Evolutionary conservation across 2,329 filamentous ascomycete genomes (phyloP).

Genomic region (Colletotrichum sp.): DNA sequence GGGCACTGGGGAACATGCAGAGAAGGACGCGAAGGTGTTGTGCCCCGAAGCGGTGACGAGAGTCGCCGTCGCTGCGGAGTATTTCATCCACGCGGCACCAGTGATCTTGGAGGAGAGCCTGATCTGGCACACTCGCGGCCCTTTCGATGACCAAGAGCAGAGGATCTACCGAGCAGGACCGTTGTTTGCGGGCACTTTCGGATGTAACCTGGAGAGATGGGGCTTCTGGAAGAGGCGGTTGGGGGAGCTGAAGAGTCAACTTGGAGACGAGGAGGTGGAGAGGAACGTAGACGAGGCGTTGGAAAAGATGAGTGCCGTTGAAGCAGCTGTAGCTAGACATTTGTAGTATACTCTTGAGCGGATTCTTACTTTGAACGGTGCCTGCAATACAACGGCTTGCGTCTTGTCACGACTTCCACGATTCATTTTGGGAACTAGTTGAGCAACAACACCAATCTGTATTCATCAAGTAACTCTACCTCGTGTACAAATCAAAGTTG

Average conservation of each 20-base stretch:
- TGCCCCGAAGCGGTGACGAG: background rate
- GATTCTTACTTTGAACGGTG: no score
- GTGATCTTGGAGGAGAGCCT: background rate
- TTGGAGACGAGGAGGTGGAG: background rate
- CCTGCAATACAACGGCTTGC: no score
- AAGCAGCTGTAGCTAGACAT: background rate
- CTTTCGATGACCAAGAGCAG: background rate
- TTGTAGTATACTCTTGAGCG: background rate
- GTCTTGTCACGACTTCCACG: no score
- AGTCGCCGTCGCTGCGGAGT: background rate
- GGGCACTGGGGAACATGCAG: background rate
- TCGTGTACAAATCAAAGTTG: background rate
- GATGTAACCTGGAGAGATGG: background rate
- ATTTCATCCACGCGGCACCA: background rate
- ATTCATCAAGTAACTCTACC: background rate
- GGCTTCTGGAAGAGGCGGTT: background rate
- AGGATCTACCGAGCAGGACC: background rate
- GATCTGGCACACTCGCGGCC: background rate
- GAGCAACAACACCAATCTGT: background rate
- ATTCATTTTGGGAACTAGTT: background rate
- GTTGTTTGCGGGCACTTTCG: background rate
- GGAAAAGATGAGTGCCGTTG: background rate
- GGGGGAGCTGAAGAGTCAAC: background rate
- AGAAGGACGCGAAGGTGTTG: background rate
- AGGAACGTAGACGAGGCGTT: background rate